Percentiles rank a stretch among this genome's conserved stretches.
phyloP scores from a whole-genome alignment of 768 basidiomycete species.

The Calvatia gigantea region DNA sequence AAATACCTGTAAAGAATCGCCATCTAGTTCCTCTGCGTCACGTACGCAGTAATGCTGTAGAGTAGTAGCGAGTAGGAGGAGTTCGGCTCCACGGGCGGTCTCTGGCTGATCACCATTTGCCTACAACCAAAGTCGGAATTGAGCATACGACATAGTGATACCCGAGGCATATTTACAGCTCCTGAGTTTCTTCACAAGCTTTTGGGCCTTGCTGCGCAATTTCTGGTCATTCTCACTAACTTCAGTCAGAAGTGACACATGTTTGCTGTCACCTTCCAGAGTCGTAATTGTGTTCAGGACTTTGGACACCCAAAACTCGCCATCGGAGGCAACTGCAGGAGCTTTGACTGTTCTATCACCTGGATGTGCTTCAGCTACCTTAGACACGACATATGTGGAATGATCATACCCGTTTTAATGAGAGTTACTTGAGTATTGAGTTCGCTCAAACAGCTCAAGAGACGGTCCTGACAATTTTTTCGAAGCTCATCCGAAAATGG shows the following conservation, averaged over 20 bases:
- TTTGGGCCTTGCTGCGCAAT: constrained; percentile 43
- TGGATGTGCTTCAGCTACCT: constrained; percentile 1
- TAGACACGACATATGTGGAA: constrained; percentile 8
- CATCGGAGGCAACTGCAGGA: constrained; percentile 63
- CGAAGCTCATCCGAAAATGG: constrained; percentile 72
- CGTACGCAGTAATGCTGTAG: constrained; percentile 71
- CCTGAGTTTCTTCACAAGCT: constrained; percentile 38
- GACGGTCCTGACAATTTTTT: constrained; percentile 59
- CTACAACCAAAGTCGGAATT: constrained; percentile 13
- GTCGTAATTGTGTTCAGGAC: constrained; percentile 51
- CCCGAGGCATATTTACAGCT: constrained; percentile 29
- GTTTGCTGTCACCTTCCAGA: constrained; percentile 68
- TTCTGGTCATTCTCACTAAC: constrained; percentile 51
- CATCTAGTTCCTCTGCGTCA: constrained; percentile 46
- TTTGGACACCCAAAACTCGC: constrained; percentile 76
- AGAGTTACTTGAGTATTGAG: constrained; percentile 55
- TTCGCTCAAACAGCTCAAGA: constrained; percentile 73
- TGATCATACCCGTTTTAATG: constrained; percentile 45
- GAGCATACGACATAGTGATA: background rate
- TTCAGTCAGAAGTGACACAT: constrained; percentile 50
- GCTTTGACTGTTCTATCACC: constrained; percentile 52
- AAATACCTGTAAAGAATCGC: constrained; percentile 61
- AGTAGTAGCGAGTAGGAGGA: constrained; percentile 67
- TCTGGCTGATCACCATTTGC: constrained; percentile 36
- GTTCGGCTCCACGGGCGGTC: constrained; percentile 61